Percentiles rank a stretch among this genome's conserved stretches.
phyloP scores from a whole-genome alignment of 176 grass and related monocot species.

The Dactylis glomerata region DNA sequence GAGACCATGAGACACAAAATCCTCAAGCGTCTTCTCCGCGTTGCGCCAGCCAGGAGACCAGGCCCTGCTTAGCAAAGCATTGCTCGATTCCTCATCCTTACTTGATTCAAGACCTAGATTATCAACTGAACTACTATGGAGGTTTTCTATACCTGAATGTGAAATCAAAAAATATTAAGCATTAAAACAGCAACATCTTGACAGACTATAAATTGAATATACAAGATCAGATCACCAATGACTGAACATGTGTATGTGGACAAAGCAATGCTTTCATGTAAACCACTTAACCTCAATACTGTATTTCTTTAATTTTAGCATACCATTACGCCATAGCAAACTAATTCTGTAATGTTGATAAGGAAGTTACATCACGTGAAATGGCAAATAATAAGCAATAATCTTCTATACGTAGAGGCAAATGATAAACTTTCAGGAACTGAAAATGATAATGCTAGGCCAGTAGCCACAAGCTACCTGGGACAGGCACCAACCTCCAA shows the following conservation, averaged over 20 bases:
- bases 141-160: constrained; percentile 58
- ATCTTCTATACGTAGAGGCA: neutral
- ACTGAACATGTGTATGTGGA: constrained; percentile 16
- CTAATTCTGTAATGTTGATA: neutral
- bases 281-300: neutral
- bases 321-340: neutral
- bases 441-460: constrained; percentile 2
- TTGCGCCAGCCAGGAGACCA: constrained; percentile 86
- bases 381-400: neutral
- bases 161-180: constrained; percentile 28
- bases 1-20: constrained; percentile 77
- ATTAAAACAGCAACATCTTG: constrained; percentile 16
- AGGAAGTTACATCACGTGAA: neutral
- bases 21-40: constrained; percentile 65
- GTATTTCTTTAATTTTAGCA: neutral
- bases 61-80: constrained; percentile 77
- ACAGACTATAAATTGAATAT: neutral
- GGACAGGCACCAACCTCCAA: constrained; percentile 44
- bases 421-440: constrained; percentile 2
- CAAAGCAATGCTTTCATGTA: neutral
- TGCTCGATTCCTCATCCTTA: constrained; percentile 85
- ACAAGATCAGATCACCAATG: neutral
- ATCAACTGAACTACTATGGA: constrained; percentile 61
- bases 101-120: constrained; percentile 82
- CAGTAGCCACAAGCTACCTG: constrained; percentile 51